Conservation (phyloP, 108 stramenopile species). For the Nannochloropsis gaditana region DNA sequence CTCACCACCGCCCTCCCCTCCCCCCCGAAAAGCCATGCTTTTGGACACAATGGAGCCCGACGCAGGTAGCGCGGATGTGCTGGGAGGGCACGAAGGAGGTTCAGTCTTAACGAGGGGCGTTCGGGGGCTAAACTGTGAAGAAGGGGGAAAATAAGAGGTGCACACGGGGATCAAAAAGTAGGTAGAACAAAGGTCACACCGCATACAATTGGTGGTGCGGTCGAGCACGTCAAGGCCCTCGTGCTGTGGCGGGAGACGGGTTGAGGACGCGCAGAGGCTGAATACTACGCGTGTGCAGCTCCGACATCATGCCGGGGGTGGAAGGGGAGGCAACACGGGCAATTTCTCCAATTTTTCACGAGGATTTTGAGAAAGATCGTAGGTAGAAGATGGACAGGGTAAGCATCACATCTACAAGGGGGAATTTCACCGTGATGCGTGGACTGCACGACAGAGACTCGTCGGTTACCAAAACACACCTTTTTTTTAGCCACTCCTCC, state of each 20-base stretch:
- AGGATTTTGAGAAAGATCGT: too few relatives aligned
- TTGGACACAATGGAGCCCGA: too few relatives aligned
- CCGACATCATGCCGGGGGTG: neutral
- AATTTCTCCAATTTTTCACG: too few relatives aligned
- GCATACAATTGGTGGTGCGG: neutral
- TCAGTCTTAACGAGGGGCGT: neutral
- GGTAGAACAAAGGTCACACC: neutral
- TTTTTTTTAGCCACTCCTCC: slow-evolving; percentile 1
- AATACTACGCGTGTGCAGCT: neutral
- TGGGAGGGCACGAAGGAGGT: neutral
- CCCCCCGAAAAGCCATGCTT: too few relatives aligned
- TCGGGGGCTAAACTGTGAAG: neutral
- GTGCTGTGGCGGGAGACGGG: neutral
- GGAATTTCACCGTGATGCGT: too few relatives aligned
- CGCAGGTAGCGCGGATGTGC: too few relatives aligned
- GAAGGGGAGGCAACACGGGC: neutral
- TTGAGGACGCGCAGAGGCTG: neutral
- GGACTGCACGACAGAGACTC: too few relatives aligned
- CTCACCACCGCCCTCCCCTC: too few relatives aligned
- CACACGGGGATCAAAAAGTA: neutral
- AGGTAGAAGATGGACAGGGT: too few relatives aligned
- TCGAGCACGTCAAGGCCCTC: neutral
- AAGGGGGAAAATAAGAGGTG: neutral
- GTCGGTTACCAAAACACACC: neutral
- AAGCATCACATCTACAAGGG: too few relatives aligned